These are phyloP conservation scores for Pseudocohnilembus persalinus DNA, from an alignment of 169 alveolate genomes.

Conservation along the genomic window DNA sequence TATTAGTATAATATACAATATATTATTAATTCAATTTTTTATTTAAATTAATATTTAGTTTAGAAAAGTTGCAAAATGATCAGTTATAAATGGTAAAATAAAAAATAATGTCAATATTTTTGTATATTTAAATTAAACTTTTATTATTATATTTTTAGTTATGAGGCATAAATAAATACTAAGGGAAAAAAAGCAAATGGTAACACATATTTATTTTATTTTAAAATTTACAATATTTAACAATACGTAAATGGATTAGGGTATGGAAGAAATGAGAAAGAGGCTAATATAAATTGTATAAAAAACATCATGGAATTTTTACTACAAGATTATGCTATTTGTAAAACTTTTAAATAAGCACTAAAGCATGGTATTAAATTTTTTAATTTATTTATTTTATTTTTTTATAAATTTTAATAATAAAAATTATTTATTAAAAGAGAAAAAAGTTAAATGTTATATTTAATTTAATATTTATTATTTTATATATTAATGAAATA, in stretches of 20 bases:
- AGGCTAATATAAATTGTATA: constrained; percentile 24
- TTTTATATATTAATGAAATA: not conserved
- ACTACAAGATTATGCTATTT: constrained; percentile 2
- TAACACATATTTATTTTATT: no score
- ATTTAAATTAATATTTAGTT: not conserved
- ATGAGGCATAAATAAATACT: not conserved
- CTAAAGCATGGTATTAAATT: constrained; percentile 9
- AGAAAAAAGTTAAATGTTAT: no score
- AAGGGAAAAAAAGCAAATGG: not conserved
- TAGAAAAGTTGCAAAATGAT: not conserved
- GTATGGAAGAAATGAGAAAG: constrained; percentile 27
- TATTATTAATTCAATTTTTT: no score
- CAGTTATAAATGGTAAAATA: not conserved
- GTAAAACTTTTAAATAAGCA: constrained; percentile 6
- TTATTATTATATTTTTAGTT: not conserved
- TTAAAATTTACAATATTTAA: no score
- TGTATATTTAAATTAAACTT: not conserved
- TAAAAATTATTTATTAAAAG: no score
- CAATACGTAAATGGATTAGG: not conserved
- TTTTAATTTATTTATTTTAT: no score
- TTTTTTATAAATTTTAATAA: no score
- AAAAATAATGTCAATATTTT: no score
- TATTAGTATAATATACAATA: no score
- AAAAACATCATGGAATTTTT: constrained; percentile 18
- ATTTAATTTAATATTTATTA: no score